These are phyloP conservation scores for Blastobotrys aristatus DNA, from an alignment of 1,139 yeast species.

Conservation along the genomic window DNA sequence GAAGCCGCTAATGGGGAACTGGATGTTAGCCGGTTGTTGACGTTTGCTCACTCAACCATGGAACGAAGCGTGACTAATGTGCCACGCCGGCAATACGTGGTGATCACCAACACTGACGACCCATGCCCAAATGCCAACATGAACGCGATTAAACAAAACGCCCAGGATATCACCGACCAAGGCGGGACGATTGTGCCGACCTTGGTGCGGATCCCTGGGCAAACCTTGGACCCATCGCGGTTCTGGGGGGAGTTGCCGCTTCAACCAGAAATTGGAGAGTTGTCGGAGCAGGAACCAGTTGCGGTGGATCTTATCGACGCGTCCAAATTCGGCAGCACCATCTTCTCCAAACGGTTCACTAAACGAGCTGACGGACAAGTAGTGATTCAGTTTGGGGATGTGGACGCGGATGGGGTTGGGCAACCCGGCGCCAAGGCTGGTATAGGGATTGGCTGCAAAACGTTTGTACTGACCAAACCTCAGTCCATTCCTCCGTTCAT, in stretches of 20 bases:
- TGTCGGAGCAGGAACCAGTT: conserved; percentile 10
- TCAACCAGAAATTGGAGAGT: conserved; percentile 13
- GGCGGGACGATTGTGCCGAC: conserved; percentile 51
- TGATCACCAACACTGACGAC: background rate
- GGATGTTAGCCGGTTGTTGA: background rate
- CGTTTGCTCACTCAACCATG: background rate
- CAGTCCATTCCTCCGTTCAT: conserved; percentile 45
- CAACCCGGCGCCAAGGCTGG: background rate
- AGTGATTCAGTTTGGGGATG: background rate
- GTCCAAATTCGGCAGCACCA: conserved; percentile 39
- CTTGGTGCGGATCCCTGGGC: conserved; percentile 43
- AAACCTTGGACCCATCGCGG: conserved; percentile 46
- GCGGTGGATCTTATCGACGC: background rate
- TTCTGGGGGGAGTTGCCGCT: conserved; percentile 48
- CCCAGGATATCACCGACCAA: background rate
- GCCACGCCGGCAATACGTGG: background rate
- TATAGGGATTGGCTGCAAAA: conserved; percentile 54
- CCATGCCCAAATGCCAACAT: background rate
- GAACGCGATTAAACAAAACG: background rate
- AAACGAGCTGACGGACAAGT: background rate
- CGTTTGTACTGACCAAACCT: conserved; percentile 58
- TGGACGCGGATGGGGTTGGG: background rate
- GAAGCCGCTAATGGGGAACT: background rate
- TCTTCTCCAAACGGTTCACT: background rate
- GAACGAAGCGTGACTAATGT: background rate